A percentile compares a stretch with the other conserved stretches of the same genome.
phyloP scores from a whole-genome alignment of 106 monocot species.

The Allium sativum region DNA sequence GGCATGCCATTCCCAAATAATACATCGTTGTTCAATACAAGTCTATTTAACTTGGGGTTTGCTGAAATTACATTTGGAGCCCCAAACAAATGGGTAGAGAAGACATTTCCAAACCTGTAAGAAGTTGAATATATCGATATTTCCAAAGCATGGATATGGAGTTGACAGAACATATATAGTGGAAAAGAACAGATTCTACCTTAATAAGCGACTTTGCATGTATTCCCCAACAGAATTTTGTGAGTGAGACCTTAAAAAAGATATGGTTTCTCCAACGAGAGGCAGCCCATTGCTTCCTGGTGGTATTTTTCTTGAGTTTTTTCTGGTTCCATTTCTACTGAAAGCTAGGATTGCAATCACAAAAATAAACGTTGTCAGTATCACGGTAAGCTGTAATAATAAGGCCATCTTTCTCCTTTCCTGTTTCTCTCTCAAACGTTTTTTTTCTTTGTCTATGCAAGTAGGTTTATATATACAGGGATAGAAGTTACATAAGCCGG shows the following conservation, averaged over 20 bases:
- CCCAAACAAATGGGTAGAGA: conserved; percentile 24
- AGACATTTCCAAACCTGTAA: conserved; percentile 35
- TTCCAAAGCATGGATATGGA: background rate
- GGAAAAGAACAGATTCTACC: background rate
- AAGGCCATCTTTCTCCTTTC: background rate
- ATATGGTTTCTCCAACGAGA: conserved; percentile 13
- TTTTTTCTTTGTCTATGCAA: too few relatives aligned
- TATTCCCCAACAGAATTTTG: background rate
- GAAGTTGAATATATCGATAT: background rate
- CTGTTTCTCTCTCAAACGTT: too few relatives aligned
- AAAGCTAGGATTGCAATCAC: background rate
- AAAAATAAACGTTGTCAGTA: background rate
- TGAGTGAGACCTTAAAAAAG: conserved; percentile 1
- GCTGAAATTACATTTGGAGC: conserved; percentile 25
- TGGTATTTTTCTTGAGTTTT: background rate
- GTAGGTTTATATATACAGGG: too few relatives aligned
- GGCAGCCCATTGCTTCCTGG: conserved; percentile 12
- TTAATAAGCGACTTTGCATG: conserved; percentile 7
- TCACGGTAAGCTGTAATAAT: background rate
- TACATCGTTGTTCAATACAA: conserved; percentile 31
- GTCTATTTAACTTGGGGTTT: conserved; percentile 27
- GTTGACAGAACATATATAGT: background rate
- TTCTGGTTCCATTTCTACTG: background rate
- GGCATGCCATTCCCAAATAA: conserved; percentile 25
- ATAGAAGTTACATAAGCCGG: too few relatives aligned